A percentile compares a stretch with the other conserved stretches of the same genome.
Conservation (phyloP, 1,139 yeast genomes). For the Kodamaea anthophila region DNA sequence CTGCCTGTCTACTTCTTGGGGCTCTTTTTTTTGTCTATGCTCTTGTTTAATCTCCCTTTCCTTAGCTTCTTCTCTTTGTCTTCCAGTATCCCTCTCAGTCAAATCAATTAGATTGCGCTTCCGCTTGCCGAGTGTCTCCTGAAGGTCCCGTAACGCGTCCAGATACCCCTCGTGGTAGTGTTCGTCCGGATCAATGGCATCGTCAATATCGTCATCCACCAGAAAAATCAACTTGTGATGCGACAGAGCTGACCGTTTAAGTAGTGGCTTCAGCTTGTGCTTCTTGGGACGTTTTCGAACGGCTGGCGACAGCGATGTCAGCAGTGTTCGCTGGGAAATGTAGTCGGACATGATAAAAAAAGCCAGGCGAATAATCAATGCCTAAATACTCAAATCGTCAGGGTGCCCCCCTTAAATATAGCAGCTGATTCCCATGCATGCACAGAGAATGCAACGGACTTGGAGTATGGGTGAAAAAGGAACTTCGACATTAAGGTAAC, state of each 20-base stretch:
- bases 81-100: not conserved
- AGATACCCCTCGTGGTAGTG: constrained; percentile 61
- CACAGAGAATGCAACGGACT: no score
- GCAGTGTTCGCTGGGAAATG: no score
- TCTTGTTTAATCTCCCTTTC: not conserved
- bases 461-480: no score
- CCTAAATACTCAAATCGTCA: no score
- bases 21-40: constrained; percentile 8
- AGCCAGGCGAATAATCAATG: no score
- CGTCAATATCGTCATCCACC: constrained; percentile 60
- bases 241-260: constrained; percentile 18
- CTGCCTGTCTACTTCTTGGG: constrained; percentile 12
- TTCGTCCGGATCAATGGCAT: constrained; percentile 29
- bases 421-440: no score
- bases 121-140: constrained; percentile 10
- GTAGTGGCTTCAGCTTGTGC: constrained; percentile 17
- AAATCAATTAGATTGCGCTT: constrained; percentile 1
- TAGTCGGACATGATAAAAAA: no score
- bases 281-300: no score
- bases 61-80: not conserved
- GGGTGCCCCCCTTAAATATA: no score
- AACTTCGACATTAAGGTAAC: no score
- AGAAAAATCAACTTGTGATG: constrained; percentile 43
- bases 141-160: constrained; percentile 53
- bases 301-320: no score